A percentile compares a stretch with the other conserved stretches of the same genome.
Evolutionary conservation across 768 basidiomycete genomes (phyloP).

Genomic region (Hericium coralloides): DNA sequence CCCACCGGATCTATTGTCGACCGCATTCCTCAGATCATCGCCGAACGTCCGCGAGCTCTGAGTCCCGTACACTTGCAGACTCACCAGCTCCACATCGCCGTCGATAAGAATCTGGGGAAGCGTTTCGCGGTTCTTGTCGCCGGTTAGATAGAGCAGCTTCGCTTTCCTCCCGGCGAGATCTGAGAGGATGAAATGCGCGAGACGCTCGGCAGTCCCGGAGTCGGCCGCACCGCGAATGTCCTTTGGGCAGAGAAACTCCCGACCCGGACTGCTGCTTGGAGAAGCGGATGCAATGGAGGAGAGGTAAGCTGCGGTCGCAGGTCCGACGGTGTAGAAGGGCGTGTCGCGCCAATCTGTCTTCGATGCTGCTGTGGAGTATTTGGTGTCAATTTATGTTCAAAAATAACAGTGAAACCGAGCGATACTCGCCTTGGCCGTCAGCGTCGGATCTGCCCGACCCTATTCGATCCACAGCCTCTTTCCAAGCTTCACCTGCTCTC

Average conservation of each 20-base stretch:
- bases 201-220: conserved; percentile 59
- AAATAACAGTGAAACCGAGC: neutral
- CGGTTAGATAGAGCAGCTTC: conserved; percentile 65
- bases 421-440: neutral
- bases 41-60: conserved; percentile 43
- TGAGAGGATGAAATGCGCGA: conserved; percentile 53
- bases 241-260: conserved; percentile 20
- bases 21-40: conserved; percentile 26
- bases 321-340: conserved; percentile 78
- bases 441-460: neutral
- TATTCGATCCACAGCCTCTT: conserved; percentile 27
- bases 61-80: conserved; percentile 67
- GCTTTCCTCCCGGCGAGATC: conserved; percentile 21
- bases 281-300: conserved; percentile 20
- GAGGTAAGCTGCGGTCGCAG: conserved; percentile 47
- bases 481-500: conserved; percentile 69
- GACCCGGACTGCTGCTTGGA: conserved; percentile 20
- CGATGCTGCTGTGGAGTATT: neutral
- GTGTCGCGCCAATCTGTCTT: conserved; percentile 38
- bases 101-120: conserved; percentile 41
- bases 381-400: neutral
- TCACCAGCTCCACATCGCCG: conserved; percentile 34
- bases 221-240: conserved; percentile 41
- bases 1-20: conserved; percentile 2
- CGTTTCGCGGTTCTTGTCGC: conserved; percentile 79